These are phyloP conservation scores for Persicaria maculosa DNA, from an alignment of 148 eudicot genomes.

Conservation along the genomic window DNA sequence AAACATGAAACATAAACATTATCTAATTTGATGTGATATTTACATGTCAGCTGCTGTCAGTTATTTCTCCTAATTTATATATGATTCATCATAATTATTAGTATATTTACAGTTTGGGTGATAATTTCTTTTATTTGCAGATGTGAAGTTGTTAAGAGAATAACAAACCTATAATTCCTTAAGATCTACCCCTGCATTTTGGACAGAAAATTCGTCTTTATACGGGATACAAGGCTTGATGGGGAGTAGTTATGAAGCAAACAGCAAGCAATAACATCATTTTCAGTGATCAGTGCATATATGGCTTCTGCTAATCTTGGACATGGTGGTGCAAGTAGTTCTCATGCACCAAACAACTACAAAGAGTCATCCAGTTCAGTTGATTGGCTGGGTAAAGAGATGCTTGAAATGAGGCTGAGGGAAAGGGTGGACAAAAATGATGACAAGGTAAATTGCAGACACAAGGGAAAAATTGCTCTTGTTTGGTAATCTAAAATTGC, in stretches of 20 bases:
- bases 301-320: slow-evolving; percentile 83
- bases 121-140: neutral
- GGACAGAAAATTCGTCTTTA: neutral
- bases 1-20: too few relatives aligned
- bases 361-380: slow-evolving; percentile 79
- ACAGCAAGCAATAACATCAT: slow-evolving; percentile 18
- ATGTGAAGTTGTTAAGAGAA: neutral
- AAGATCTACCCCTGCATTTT: neutral
- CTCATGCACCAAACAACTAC: slow-evolving; percentile 52
- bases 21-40: neutral
- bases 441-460: slow-evolving; percentile 56
- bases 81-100: neutral
- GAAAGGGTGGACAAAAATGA: slow-evolving; percentile 70
- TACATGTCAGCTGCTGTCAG: neutral
- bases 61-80: neutral
- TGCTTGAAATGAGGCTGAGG: slow-evolving; percentile 84
- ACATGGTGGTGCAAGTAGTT: slow-evolving; percentile 80
- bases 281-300: slow-evolving; percentile 17
- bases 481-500: neutral
- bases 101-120: neutral
- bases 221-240: slow-evolving; percentile 24
- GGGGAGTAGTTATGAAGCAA: slow-evolving; percentile 18
- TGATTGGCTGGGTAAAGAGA: slow-evolving; percentile 95
- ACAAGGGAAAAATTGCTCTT: neutral
- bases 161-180: neutral